Percentiles rank a stretch among this genome's conserved stretches.
Conservation (phyloP, 2,329 filamentous ascomycete genomes). For the Thielaviopsis ethacetica region DNA sequence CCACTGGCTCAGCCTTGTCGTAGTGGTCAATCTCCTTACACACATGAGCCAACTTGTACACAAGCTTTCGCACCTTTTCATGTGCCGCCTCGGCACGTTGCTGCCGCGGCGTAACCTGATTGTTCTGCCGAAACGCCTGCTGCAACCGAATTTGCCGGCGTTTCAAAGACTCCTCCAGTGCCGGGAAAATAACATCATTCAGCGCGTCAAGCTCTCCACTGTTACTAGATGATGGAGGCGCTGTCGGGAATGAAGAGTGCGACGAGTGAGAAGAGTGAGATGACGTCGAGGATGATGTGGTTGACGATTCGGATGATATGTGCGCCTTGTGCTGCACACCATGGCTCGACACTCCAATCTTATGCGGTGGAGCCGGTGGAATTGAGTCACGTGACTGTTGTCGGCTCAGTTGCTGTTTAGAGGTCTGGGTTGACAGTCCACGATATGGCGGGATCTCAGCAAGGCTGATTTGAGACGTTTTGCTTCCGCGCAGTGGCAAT, state of each 20-base stretch:
- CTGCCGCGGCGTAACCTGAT: slow-evolving; percentile 40
- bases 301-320: slow-evolving; percentile 19
- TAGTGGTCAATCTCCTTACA: slow-evolving; percentile 83
- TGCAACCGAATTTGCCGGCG: slow-evolving; percentile 51
- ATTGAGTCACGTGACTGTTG: slow-evolving; percentile 14
- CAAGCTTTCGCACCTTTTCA: slow-evolving; percentile 64
- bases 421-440: slow-evolving; percentile 21
- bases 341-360: slow-evolving; percentile 12
- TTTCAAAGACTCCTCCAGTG: slow-evolving; percentile 78
- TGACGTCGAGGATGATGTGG: slow-evolving; percentile 11
- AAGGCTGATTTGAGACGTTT: slow-evolving; percentile 26
- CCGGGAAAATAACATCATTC: slow-evolving; percentile 81
- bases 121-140: slow-evolving; percentile 28
- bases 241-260: slow-evolving; percentile 37
- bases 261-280: too few relatives aligned
- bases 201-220: slow-evolving; percentile 63
- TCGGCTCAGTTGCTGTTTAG: slow-evolving; percentile 13
- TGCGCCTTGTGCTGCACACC: slow-evolving; percentile 19
- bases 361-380: slow-evolving; percentile 9
- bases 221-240: slow-evolving; percentile 36
- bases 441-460: slow-evolving; percentile 41
- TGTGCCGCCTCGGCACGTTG: slow-evolving; percentile 58
- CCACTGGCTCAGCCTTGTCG: slow-evolving; percentile 73
- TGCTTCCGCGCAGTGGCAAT: slow-evolving; percentile 19
- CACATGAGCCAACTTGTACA: slow-evolving; percentile 65